Evolutionary conservation across 306 rosid genomes (phyloP).

Genomic region (Pterocarpus macrocarpus): DNA sequence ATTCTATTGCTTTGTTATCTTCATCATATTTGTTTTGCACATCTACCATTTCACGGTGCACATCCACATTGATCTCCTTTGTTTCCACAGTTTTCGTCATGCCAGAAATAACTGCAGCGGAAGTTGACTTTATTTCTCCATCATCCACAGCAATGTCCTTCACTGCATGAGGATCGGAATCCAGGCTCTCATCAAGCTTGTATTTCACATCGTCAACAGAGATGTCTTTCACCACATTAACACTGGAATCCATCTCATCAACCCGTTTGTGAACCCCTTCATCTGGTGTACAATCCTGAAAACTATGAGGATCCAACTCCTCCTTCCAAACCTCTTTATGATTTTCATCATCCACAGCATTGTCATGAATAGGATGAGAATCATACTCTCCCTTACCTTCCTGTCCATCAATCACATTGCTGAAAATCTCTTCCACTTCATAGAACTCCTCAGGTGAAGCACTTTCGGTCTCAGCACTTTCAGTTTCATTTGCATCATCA

Average conservation of each 20-base stretch:
- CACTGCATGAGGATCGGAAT: constrained; percentile 67
- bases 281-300: constrained; percentile 77
- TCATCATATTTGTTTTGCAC: constrained; percentile 58
- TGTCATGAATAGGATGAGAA: constrained; percentile 56
- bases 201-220: constrained; percentile 85
- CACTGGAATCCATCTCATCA: constrained; percentile 56
- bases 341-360: constrained; percentile 50
- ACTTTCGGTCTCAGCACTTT: constrained; percentile 72
- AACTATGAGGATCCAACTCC: constrained; percentile 72
- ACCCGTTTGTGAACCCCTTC: constrained; percentile 69
- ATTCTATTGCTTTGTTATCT: constrained; percentile 56
- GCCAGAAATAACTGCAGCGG: constrained; percentile 50
- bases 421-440: constrained; percentile 97
- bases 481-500: constrained; percentile 78
- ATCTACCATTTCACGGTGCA: constrained; percentile 50
- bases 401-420: constrained; percentile 75
- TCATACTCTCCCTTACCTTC: constrained; percentile 69
- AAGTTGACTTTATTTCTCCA: constrained; percentile 70
- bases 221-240: constrained; percentile 85
- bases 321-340: constrained; percentile 74
- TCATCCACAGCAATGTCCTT: constrained; percentile 92
- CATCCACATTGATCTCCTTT: constrained; percentile 66
- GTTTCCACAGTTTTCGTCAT: constrained; percentile 56
- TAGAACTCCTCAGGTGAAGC: constrained; percentile 97
- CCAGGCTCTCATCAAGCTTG: constrained; percentile 63